Base-by-base conservation (phyloP, 805 yeast genomes). In the Cyberlindnera mississippiensis region DNA sequence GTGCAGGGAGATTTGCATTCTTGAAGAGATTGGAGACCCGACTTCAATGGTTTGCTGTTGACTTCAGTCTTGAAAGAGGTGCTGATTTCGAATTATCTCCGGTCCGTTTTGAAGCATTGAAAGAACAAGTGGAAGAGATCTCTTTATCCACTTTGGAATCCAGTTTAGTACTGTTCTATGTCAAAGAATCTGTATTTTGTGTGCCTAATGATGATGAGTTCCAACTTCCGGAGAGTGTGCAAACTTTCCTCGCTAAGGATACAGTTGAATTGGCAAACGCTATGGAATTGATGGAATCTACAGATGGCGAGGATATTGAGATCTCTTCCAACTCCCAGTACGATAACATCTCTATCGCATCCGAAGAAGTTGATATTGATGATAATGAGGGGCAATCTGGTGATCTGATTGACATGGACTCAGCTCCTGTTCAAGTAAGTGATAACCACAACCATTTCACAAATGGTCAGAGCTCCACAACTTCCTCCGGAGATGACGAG, bases 161-260 rank as follows among this genome's bases (percentile, higher is more conserved):
- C 4, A 54, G 70, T 0, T 50, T 68, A 45, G 58, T 63, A 3
- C 44, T 70, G 32, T 40, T 63, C 0, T 69, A 67, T 46, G 70
- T 60, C 4, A 62, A 45, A 33, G 44, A 60, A 26, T 50, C 63
- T 4, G 55, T 47, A 1, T 57, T 63, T 26, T 9, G 38, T 3
- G 29, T 37, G 8, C 35, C 41, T 14, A 12, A 34, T 8, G 40
- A 41, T 3, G 33, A 37, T 2, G 40, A 44, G 1, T 33, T 42
- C 2, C 44, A 44, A 0, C 35, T 62, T 10, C 61, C 64, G 27
- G 40, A 43, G 3, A 47, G 57, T 10, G 51, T 67, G 14, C 40
- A 43, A 26, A 54, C 51, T 3, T 69, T 69, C 37, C 39, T 68
- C 6, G 41, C 45, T 3, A 56, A 50, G 29, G 74, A 69, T 28